phyloP scores from a whole-genome alignment of 2,329 filamentous ascomycete genomes.

The Didymella glomerata region DNA sequence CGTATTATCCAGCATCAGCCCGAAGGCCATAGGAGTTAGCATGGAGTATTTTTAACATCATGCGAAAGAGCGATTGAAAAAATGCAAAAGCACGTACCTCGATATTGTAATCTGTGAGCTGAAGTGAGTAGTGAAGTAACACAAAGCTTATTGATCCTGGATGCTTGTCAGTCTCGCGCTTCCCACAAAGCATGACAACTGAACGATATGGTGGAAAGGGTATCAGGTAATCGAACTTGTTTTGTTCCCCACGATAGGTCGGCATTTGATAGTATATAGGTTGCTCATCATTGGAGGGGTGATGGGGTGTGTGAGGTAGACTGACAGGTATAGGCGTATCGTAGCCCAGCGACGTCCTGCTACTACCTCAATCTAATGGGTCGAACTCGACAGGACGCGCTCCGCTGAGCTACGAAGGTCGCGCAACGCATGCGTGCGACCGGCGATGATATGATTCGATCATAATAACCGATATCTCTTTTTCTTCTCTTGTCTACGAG shows the following conservation, averaged over 20 bases:
- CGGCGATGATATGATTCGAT: neutral
- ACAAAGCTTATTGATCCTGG: slow-evolving; percentile 10
- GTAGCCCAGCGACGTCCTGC: slow-evolving; percentile 30
- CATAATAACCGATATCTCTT: neutral
- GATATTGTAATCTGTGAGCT: neutral
- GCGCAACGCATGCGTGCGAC: neutral
- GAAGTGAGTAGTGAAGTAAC: neutral
- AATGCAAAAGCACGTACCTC: slow-evolving; percentile 25
- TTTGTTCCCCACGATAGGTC: slow-evolving; percentile 49
- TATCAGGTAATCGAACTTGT: slow-evolving; percentile 53
- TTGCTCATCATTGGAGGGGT: slow-evolving; percentile 47
- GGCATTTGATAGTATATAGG: slow-evolving; percentile 53
- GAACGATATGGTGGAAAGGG: slow-evolving; percentile 6
- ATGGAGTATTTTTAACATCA: slow-evolving; percentile 52
- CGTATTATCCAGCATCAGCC: slow-evolving; percentile 46
- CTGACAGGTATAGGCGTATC: slow-evolving; percentile 26
- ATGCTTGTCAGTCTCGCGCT: slow-evolving; percentile 26
- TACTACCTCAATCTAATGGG: slow-evolving; percentile 9
- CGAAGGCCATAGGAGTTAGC: slow-evolving; percentile 49
- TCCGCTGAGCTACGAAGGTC: slow-evolving; percentile 21
- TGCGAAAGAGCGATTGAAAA: slow-evolving; percentile 24
- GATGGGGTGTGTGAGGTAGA: slow-evolving; percentile 15
- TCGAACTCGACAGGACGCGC: slow-evolving; percentile 2
- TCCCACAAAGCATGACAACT: neutral
- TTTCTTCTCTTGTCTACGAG: slow-evolving; percentile 12